Evolutionary conservation across 768 basidiomycete genomes (phyloP), one percentile per base, ranked within the genome.

Genomic region (Crepidotus variabilis): DNA sequence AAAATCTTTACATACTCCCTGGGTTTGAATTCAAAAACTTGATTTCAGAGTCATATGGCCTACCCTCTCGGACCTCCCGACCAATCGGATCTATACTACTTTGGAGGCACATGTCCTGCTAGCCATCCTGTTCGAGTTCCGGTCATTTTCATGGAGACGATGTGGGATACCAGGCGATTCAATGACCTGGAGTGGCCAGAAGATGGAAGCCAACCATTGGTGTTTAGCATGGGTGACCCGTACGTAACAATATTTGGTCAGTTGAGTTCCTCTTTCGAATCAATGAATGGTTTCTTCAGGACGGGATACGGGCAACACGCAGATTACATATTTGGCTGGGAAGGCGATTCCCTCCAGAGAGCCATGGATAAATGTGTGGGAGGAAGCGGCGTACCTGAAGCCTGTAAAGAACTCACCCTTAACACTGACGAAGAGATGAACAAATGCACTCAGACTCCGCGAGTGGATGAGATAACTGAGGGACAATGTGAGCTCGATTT

Each of bases 291-390:
- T n/a, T n/a, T n/a, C n/a, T 50, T 16, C 49, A 65, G 64, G 6
- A 56, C 57, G 23, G 64, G 64, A 11, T 60, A 55, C 20, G 64
- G 62, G 13, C 64, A 65, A 36, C 64, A 65, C 55, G 64, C 64
- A 7, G 64, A 65, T 54, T 65, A 65, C n/a, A n/a, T n/a, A n/a
- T n/a, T n/a, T n/a, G n/a, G n/a, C n/a, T n/a, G n/a, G n/a, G n/a
- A n/a, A n/a, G n/a, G n/a, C n/a, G n/a, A n/a, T n/a, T n/a, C n/a
- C n/a, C n/a, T n/a, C n/a, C n/a, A n/a, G n/a, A n/a, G 52, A 20
- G 64, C 64, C 9, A 65, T 65, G 60, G 60, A 65, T 50, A 52
- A 50, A 10, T 65, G 64, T 56, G 63, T 56, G 1, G 35, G 35
- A 36, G 35, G 35, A 36, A 58, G 57, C 32, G 64, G 64, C 18